These are phyloP conservation scores for Colletotrichum liaoningense DNA, from an alignment of 2,329 filamentous ascomycete genomes.

Conservation along the genomic window DNA sequence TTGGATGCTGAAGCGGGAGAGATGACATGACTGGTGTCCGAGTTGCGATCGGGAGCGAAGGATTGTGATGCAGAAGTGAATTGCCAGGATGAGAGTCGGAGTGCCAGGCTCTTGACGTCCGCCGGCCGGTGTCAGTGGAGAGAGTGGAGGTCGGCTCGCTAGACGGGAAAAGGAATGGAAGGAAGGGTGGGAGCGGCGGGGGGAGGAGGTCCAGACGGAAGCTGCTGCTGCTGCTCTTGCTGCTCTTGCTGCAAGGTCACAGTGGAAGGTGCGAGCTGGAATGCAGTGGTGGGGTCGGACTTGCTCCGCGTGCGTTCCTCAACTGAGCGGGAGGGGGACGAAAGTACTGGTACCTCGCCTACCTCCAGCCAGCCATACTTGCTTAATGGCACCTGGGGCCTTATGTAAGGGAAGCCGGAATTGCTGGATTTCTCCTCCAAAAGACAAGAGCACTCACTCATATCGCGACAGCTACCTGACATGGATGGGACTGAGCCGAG, in stretches of 20 bases:
- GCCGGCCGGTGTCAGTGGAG: not conserved
- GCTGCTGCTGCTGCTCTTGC: not conserved
- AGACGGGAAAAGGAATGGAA: not conserved
- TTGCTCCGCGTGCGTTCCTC: not conserved
- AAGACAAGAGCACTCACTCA: not conserved
- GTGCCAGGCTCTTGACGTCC: not conserved
- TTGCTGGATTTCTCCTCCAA: not conserved
- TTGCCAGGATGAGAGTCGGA: not conserved
- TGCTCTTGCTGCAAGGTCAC: not conserved
- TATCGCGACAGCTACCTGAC: not conserved
- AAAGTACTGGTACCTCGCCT: conserved; percentile 10
- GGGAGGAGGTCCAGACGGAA: not conserved
- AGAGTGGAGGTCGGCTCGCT: not conserved
- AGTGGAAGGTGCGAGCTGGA: not conserved
- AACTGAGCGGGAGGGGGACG: not conserved
- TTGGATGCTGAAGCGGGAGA: not conserved
- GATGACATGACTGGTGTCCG: not conserved
- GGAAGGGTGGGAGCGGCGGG: not conserved
- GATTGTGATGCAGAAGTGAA: conserved; percentile 13
- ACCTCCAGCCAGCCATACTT: not conserved
- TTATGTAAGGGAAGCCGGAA: not conserved
- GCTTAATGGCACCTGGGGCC: too few species aligned
- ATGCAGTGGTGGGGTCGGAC: not conserved
- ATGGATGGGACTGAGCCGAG: not conserved
- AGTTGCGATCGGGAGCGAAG: conserved; percentile 6